A percentile compares a stretch with the other conserved stretches of the same genome.
phyloP scores from a whole-genome alignment of 495 filamentous ascomycete species.

The Cercophora samala region DNA sequence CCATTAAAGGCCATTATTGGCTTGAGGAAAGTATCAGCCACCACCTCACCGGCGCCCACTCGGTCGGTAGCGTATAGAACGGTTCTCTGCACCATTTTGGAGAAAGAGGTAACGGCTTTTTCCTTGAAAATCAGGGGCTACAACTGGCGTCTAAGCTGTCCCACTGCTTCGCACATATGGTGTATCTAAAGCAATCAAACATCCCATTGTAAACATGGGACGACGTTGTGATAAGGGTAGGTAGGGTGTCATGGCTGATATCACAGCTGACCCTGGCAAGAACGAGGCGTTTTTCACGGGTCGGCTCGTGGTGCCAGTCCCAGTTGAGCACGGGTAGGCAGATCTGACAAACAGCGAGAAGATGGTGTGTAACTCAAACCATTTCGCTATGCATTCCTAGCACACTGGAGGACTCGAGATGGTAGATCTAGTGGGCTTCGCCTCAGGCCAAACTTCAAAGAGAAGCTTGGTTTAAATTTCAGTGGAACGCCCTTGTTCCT shows the following conservation, averaged over 20 bases:
- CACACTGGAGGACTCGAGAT: background rate
- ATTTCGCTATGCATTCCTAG: constrained; percentile 3
- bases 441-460: background rate
- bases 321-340: background rate
- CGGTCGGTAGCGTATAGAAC: no score
- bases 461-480: background rate
- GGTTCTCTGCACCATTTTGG: background rate
- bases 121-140: background rate
- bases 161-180: background rate
- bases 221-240: background rate
- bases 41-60: no score
- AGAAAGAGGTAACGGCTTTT: background rate
- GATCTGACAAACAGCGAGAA: background rate
- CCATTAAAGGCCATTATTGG: background rate
- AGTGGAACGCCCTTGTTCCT: constrained; percentile 1
- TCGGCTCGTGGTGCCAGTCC: background rate
- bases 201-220: background rate
- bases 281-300: constrained; percentile 1
- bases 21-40: background rate
- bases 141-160: background rate
- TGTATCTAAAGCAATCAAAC: background rate
- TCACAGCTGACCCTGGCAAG: background rate
- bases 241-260: background rate
- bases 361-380: constrained; percentile 3
- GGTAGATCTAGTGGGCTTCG: background rate